phyloP scores from a whole-genome alignment of 2,329 filamentous ascomycete genomes.

The Ophiostoma perfectum region DNA sequence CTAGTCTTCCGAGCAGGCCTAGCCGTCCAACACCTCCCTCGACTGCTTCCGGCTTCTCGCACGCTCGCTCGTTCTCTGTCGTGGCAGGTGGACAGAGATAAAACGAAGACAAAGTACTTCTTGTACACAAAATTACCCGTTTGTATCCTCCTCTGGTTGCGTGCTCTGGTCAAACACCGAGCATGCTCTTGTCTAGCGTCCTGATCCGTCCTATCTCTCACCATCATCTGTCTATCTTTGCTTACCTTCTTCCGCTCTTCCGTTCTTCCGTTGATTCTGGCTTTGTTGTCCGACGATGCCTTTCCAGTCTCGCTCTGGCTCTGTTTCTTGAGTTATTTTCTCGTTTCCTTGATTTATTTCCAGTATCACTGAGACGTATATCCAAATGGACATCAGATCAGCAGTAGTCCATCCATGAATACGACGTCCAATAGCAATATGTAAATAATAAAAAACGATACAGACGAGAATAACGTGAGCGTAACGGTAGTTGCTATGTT shows the following conservation, averaged over 20 bases:
- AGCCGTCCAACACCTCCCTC: background rate
- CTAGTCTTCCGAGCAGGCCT: background rate
- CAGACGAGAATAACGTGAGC: constrained; percentile 1
- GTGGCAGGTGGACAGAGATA: background rate
- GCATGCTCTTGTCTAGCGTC: background rate
- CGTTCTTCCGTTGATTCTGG: background rate
- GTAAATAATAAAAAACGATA: background rate
- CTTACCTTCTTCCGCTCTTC: background rate
- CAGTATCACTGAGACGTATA: no score
- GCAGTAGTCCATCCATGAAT: background rate
- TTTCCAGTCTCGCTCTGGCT: no score
- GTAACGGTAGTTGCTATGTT: background rate
- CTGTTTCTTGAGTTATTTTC: no score
- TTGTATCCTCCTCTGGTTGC: no score
- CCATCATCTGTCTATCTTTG: background rate
- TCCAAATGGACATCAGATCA: background rate
- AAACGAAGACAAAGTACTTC: background rate
- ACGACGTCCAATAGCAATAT: background rate
- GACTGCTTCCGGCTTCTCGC: background rate
- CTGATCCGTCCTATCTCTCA: no score
- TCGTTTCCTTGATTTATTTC: no score
- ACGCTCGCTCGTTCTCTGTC: background rate
- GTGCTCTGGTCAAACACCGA: no score
- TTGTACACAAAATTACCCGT: no score
- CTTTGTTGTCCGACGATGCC: no score